phyloP scores from a whole-genome alignment of 176 grass and related monocot species.

The Olyra latifolia region DNA sequence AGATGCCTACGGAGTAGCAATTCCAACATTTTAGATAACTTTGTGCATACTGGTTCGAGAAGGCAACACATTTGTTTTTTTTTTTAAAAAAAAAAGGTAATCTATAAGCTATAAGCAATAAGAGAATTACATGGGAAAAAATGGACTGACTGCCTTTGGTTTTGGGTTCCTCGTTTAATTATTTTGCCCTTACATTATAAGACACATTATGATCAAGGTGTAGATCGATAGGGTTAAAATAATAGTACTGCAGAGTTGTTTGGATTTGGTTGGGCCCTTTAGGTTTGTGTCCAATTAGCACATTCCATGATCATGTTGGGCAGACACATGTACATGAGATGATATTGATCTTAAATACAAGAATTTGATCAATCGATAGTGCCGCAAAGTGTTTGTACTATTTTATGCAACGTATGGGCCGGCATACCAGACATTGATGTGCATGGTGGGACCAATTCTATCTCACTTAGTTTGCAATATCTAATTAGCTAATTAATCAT shows the following conservation, averaged over 20 bases:
- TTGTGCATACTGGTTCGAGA: too few relatives aligned
- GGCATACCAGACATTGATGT: neutral
- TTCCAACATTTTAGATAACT: too few relatives aligned
- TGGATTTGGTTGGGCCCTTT: neutral
- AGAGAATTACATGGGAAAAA: too few relatives aligned
- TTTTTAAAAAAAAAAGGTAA: too few relatives aligned
- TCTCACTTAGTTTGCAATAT: neutral
- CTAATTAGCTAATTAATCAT: neutral
- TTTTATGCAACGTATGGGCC: conserved; percentile 31
- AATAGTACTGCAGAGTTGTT: neutral
- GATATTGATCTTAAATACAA: neutral
- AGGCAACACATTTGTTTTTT: too few relatives aligned
- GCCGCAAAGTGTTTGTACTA: neutral
- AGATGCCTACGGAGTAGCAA: too few relatives aligned
- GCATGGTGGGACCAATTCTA: conserved; percentile 22
- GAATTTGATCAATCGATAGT: neutral
- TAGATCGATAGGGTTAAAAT: neutral
- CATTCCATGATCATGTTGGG: neutral
- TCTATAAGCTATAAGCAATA: too few relatives aligned
- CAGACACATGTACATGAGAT: neutral
- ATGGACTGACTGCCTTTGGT: neutral
- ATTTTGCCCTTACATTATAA: neutral
- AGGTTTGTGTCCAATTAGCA: neutral
- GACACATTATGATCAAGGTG: neutral
- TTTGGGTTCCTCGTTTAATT: neutral